Base-by-base conservation (phyloP, 208 protist species). In the Crithidia thermophila region DNA sequence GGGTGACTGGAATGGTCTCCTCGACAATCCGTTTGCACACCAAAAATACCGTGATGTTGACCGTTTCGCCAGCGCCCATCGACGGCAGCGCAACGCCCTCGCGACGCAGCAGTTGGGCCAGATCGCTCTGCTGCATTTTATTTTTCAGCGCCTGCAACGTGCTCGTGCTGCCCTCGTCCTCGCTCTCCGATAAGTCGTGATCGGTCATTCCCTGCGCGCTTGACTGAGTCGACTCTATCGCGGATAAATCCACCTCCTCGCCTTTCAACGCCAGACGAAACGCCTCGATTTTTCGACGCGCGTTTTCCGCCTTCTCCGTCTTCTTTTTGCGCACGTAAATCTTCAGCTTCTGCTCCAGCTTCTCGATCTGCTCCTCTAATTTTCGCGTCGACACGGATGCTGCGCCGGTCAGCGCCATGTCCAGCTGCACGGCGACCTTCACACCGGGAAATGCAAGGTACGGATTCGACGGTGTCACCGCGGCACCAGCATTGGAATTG, bases 321-420 rank as follows among this genome's bases (percentile, higher is more conserved):
- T 95, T 95, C 58, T 94, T 92, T 36, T 95, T 95, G 20, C 90
- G 80, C 28, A 79, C 61, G 49, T 95, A 92, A 51, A 95, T 95
- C 50, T 92, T 91, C 21, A 95, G 46, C 62, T 95, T 95, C 52
- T 95, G 90, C 67, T 95, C 85, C 21, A 95, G 77, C 61, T 94
- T 93, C 58, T 95, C 90, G 56, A 95, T 93, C 67, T 94, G 78
- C 67, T 95, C 87, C 55, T 93, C 90, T 53, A 95, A 67, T 63
- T 93, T 93, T 4, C 87, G 69, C 33, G 82, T 83, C 10, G 83
- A 91, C 28, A 77, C 79, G 4, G 87, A 85, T 50, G 69, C 82
- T 0, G 83, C 62, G 3, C 82, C 82, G 50, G 77, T 77, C 52
- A 87, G 68, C 53, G 88, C 77, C 68, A 92, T 87, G 28, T 94